Evolutionary conservation across 2,329 filamentous ascomycete genomes (phyloP).

Genomic region (Dryadomyces quercus-mongolicae): DNA sequence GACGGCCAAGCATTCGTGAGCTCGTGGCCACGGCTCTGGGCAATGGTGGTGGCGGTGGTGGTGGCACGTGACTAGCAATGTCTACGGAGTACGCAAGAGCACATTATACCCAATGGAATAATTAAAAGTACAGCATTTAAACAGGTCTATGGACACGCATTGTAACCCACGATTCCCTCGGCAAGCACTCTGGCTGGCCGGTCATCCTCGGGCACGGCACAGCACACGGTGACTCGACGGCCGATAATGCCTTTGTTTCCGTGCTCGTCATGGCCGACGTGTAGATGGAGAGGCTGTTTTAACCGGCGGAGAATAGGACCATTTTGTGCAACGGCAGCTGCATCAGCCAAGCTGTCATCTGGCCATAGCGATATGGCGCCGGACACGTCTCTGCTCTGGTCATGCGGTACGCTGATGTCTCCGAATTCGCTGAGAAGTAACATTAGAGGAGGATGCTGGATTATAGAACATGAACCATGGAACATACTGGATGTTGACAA

Average conservation of each 20-base stretch:
- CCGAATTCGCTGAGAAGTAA: slow-evolving; percentile 5
- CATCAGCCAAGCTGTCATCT: no score
- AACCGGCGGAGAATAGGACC: slow-evolving; percentile 4
- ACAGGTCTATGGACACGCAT: slow-evolving; percentile 3
- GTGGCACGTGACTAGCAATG: no score
- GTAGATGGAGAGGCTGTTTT: slow-evolving; percentile 8
- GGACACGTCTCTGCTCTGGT: not conserved
- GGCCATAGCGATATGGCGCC: slow-evolving; percentile 1
- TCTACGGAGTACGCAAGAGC: not conserved
- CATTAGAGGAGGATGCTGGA: not conserved
- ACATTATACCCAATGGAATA: not conserved
- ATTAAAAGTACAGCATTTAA: not conserved
- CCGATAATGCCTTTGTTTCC: slow-evolving; percentile 12
- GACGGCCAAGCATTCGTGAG: slow-evolving; percentile 31
- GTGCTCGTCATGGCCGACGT: slow-evolving; percentile 10
- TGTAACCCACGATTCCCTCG: slow-evolving; percentile 13
- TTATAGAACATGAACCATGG: not conserved
- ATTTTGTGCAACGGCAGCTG: no score
- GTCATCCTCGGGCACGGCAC: not conserved
- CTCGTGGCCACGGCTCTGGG: slow-evolving; percentile 16
- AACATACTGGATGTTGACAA: slow-evolving; percentile 8
- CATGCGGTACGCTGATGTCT: slow-evolving; percentile 1
- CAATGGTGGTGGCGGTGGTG: not conserved
- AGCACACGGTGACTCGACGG: slow-evolving; percentile 7
- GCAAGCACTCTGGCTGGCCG: not conserved